phyloP scores from a whole-genome alignment of 352 stramenopile species.

The Phytopythium montanum region DNA sequence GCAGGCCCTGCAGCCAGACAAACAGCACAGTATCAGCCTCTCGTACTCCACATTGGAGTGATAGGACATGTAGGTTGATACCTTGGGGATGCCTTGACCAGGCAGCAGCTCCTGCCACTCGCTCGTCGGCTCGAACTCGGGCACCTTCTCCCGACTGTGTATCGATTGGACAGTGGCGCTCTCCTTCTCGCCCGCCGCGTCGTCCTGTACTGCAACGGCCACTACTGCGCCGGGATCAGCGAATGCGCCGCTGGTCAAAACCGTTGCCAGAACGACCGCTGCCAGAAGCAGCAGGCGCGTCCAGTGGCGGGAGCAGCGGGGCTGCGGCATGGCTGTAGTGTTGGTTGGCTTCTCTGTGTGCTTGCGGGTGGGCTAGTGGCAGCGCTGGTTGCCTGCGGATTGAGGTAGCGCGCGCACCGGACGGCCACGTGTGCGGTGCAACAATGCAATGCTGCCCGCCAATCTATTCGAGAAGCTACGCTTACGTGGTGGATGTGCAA shows the following conservation, averaged over 20 bases:
- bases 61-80: slow-evolving; percentile 15
- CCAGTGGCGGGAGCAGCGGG: slow-evolving; percentile 5
- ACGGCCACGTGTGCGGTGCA: neutral
- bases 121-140: slow-evolving; percentile 43
- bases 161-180: neutral
- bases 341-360: neutral
- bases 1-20: slow-evolving; percentile 55
- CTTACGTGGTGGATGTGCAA: neutral
- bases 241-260: neutral
- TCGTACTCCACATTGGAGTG: neutral
- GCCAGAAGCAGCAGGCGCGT: slow-evolving; percentile 21
- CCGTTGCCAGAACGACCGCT: slow-evolving; percentile 6
- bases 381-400: neutral
- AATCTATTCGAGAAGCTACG: slow-evolving; percentile 1
- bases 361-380: neutral
- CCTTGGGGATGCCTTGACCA: slow-evolving; percentile 56
- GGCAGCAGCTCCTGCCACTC: slow-evolving; percentile 71
- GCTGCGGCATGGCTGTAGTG: neutral
- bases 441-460: neutral
- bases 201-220: neutral
- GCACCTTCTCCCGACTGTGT: slow-evolving; percentile 12
- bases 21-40: slow-evolving; percentile 1
- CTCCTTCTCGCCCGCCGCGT: slow-evolving; percentile 6
- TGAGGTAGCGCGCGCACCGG: neutral
- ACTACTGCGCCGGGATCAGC: neutral